Percentiles rank a stretch among this genome's conserved stretches.
Evolutionary conservation across 1,284 basidiomycete genomes (phyloP).

Genomic region (Cryptococcus deneoformans): DNA sequence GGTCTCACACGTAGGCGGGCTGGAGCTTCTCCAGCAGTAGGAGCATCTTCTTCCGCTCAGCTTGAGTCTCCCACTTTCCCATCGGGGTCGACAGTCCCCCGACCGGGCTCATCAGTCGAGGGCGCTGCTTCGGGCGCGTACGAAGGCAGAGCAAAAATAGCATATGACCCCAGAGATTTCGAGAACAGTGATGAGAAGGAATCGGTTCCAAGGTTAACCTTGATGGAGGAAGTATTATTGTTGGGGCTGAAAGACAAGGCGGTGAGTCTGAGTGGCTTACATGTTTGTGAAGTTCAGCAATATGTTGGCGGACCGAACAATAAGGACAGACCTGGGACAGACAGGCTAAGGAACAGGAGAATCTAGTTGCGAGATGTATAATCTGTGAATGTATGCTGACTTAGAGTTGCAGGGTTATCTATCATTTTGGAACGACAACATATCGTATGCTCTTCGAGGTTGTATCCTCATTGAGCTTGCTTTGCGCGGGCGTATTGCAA

Average conservation of each 20-base stretch:
- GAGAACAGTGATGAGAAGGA: constrained; percentile 70
- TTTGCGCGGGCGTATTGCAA: constrained; percentile 80
- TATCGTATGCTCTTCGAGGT: constrained; percentile 89
- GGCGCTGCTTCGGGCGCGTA: constrained; percentile 51
- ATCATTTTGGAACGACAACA: constrained; percentile 98
- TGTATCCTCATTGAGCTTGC: constrained; percentile 95
- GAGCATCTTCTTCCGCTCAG: constrained; percentile 17
- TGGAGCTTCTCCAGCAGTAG: constrained; percentile 33
- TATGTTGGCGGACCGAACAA: not conserved
- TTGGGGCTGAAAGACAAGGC: constrained; percentile 92
- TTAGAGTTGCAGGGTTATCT: constrained; percentile 67
- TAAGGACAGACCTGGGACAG: no score
- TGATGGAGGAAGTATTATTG: constrained; percentile 95
- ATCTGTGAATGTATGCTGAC: not conserved
- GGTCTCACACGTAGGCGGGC: constrained; percentile 49
- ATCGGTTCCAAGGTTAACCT: constrained; percentile 78
- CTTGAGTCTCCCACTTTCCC: constrained; percentile 10
- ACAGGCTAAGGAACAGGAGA: no score
- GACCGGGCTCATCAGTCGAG: constrained; percentile 12
- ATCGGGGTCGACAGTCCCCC: constrained; percentile 9
- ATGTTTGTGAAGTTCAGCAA: not conserved
- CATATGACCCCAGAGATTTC: constrained; percentile 91
- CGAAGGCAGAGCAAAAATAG: constrained; percentile 74
- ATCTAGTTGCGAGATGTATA: no score
- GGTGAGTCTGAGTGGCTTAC: constrained; percentile 49